Conservation (phyloP, 1,139 yeast species). For the Taphrina wiesneri region DNA sequence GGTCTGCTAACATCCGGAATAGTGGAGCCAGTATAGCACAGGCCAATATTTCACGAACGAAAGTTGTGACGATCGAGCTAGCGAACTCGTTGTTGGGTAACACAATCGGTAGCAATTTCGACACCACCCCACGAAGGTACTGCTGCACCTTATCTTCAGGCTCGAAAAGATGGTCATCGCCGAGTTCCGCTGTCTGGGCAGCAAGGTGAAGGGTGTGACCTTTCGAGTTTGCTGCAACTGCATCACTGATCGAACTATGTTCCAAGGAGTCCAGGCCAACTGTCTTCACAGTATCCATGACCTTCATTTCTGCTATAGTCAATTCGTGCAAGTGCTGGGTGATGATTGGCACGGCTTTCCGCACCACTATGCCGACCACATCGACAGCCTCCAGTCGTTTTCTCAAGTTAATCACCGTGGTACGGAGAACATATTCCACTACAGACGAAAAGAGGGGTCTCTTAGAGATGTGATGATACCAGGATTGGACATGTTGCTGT, state of each 20-base stretch:
- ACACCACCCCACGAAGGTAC: slow-evolving; percentile 54
- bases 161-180: slow-evolving; percentile 45
- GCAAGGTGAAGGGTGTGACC: slow-evolving; percentile 63
- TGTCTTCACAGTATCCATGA: slow-evolving; percentile 45
- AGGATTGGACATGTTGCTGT: slow-evolving; percentile 61
- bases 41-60: slow-evolving; percentile 66
- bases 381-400: slow-evolving; percentile 53
- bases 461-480: slow-evolving; percentile 60
- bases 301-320: slow-evolving; percentile 53
- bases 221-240: slow-evolving; percentile 62
- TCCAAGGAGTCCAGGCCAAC: slow-evolving; percentile 52
- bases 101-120: slow-evolving; percentile 54
- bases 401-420: slow-evolving; percentile 51
- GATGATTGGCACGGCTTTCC: slow-evolving; percentile 62
- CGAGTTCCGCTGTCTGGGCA: slow-evolving; percentile 52
- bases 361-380: slow-evolving; percentile 59
- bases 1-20: slow-evolving; percentile 61
- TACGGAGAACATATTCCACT: slow-evolving; percentile 54
- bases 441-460: slow-evolving; percentile 57
- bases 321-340: slow-evolving; percentile 65
- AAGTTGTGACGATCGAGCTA: slow-evolving; percentile 54
- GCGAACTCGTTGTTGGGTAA: slow-evolving; percentile 55
- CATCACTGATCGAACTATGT: slow-evolving; percentile 42
- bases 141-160: slow-evolving; percentile 51
- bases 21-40: slow-evolving; percentile 59